Evolutionary conservation across 2,329 filamentous ascomycete genomes (phyloP).

Genomic region (Eurotiales sp.): DNA sequence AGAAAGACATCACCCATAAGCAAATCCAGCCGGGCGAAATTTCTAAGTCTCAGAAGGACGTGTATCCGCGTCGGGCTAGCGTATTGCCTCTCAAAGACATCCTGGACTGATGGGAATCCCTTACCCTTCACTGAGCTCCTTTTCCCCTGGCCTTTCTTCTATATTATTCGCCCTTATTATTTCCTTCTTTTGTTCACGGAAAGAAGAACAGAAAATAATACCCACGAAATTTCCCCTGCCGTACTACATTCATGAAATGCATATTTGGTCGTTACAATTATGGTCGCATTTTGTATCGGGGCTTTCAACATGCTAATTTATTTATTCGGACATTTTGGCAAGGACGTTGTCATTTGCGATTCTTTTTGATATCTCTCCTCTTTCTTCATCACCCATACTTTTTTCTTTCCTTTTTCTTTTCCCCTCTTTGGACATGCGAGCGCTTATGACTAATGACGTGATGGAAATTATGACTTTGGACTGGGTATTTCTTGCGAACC

Average conservation of each 20-base stretch:
- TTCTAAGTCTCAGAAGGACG: constrained; percentile 1
- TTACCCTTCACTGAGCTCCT: too few species aligned
- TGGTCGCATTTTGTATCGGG: neutral
- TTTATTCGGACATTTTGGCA: neutral
- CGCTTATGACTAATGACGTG: constrained; percentile 14
- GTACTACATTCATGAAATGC: neutral
- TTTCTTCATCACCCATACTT: too few species aligned
- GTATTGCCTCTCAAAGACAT: constrained; percentile 13
- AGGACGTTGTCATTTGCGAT: too few species aligned
- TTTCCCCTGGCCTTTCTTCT: neutral
- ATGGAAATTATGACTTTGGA: constrained; percentile 8
- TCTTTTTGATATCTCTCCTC: too few species aligned
- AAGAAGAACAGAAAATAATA: too few species aligned
- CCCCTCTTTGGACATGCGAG: neutral
- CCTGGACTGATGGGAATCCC: constrained; percentile 4
- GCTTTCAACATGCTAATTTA: neutral
- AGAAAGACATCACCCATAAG: constrained; percentile 17
- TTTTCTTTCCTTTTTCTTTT: constrained; percentile 11
- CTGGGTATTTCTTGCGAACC: neutral
- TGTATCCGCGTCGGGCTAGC: constrained; percentile 10
- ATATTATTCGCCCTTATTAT: neutral
- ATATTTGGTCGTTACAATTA: constrained; percentile 1
- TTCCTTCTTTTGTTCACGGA: neutral
- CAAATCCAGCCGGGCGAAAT: constrained; percentile 12
- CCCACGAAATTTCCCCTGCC: neutral